Base-by-base conservation (phyloP, 2,329 filamentous ascomycete species). In the Pseudofabraea citricarpa region DNA sequence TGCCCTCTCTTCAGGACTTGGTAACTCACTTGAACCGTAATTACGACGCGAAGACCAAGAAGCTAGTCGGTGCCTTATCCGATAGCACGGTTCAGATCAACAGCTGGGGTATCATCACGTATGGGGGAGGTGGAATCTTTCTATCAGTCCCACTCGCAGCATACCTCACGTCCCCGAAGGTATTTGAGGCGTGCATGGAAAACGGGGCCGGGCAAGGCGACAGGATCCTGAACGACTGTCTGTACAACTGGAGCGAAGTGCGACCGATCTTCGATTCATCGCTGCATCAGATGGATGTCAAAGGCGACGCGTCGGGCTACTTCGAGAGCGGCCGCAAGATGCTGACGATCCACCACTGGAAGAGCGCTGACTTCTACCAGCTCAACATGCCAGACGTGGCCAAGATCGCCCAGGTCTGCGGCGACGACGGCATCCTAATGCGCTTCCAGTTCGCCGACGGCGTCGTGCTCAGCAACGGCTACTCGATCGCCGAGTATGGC, bases 381-480 rank as follows among this genome's bases (percentile, higher is more conserved):
- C 44, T 58, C 15, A 42, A 57, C 22, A 47, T 57, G 8, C 43
- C 49, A 0, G 31, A 31, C 2, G 43, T 49, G 0, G 43, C 45
- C 3, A 41, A 43, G 6, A 50, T 57, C 1, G 39, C 40, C 9
- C 46, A 47, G 24, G 55, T 44, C 0, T 56, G 54, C 31, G 56
- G 56, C 0, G 46, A 54, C 13, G 54, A 57, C 40, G 50, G 69
- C 22, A 51, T 72, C 4, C 56, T 72, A 29, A 67, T 67, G 37
- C 59, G 70, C 33, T 73, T 64, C 62, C 52, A 56, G 4, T 72
- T 72, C 40, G 54, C 54, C 5, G 61, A 69, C 24, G 60, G 63
- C 22, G 63, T 64, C 56, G 58, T 69, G 19, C 50, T 73, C 18
- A 66, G 63, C 16, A 73, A 72, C 47, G 70, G 70, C 1, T 72